Evolutionary conservation across 768 basidiomycete genomes (phyloP), one percentile per base, ranked within the genome.

Genomic region (Kwoniella pini): DNA sequence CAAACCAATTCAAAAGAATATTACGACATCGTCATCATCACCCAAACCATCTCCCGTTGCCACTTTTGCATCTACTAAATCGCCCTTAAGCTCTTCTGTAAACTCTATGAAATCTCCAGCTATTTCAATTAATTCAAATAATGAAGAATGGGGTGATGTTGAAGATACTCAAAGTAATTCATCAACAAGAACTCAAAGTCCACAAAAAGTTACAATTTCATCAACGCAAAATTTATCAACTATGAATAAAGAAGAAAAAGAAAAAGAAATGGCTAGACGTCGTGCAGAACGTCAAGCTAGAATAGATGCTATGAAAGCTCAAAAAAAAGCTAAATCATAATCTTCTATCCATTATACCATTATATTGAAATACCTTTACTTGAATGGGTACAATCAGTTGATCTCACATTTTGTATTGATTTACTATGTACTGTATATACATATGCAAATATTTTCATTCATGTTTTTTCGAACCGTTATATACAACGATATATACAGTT

Each of bases 171-270:
- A 10, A 42, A 13, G 12, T 42, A 19, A 13, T n/a, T n/a, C n/a
- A n/a, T n/a, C n/a, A 44, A 43, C 36, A 17, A 21, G 22, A 19
- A 49, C 46, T 15, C 15, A 63, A n/a, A 52, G 56, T n/a, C 54
- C 68, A 11, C 51, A 63, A 5, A 64, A 38, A 52, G 9, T 65
- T 36, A 27, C 64, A 13, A 57, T 1, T 50, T 57, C n/a, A 48
- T 72, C n/a, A 0, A 51, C 65, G 3, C 68, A 73, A 24, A 80
- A 82, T 56, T 78, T 83, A 26, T 78, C 76, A 1, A 81, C 80
- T 0, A 81, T 91, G 83, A 83, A 85, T 26, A 96, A 92, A 77
- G 95, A 96, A 77, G 92, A 94, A 68, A 95, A 89, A 77, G 90
- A 90, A 1, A 86, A 86, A n/a, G 91, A 96, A 81, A 88, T 97